phyloP scores from a whole-genome alignment of 129 eudicot genomes.

The Cynara cardunculus region DNA sequence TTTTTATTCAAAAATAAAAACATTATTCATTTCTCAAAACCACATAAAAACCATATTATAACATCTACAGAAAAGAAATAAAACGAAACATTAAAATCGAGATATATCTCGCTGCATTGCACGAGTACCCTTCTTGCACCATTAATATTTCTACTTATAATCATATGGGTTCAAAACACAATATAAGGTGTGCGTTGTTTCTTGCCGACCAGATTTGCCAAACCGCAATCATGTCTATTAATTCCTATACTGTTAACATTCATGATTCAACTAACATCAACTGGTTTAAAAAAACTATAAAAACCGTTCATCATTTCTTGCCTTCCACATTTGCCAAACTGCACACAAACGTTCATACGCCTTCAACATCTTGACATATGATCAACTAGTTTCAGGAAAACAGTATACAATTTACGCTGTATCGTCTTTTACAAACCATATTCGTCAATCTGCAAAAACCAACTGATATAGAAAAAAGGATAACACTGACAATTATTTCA shows the following conservation, averaged over 20 bases:
- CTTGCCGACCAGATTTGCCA: not conserved
- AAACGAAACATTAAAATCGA: too few species aligned
- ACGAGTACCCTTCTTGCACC: too few species aligned
- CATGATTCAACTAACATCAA: not conserved
- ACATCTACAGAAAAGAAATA: too few species aligned
- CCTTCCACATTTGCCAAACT: not conserved
- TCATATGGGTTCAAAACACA: not conserved
- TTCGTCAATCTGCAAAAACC: not conserved
- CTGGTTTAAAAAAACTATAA: not conserved
- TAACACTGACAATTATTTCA: too few species aligned
- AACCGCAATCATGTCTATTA: not conserved
- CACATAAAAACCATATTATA: too few species aligned
- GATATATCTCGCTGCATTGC: too few species aligned
- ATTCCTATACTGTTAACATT: not conserved
- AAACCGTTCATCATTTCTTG: not conserved
- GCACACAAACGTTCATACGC: not conserved
- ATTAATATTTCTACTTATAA: not conserved
- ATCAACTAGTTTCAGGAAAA: not conserved
- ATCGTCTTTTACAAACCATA: not conserved
- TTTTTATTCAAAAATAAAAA: too few species aligned
- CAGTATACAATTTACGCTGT: not conserved
- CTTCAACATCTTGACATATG: not conserved
- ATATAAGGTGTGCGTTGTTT: too few species aligned
- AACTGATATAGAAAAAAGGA: too few species aligned
- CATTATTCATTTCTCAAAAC: too few species aligned